Conservation (phyloP, 1,284 basidiomycete species). For the Ganoderma boninense region DNA sequence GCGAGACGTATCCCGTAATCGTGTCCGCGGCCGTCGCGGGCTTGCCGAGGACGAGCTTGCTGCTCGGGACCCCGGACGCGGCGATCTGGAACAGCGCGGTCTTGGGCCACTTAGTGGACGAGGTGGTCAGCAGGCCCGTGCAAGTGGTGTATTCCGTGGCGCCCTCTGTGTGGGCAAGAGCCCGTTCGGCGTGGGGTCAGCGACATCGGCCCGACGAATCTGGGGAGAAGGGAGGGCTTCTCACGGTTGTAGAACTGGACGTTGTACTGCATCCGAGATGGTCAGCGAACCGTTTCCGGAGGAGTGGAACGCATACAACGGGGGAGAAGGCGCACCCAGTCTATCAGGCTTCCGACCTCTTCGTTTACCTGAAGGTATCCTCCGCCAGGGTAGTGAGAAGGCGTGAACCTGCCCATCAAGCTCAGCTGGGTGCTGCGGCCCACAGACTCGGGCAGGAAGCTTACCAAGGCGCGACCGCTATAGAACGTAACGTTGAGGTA, state of each 20-base stretch:
- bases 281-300: not conserved
- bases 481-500: not conserved
- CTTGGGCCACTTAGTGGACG: constrained; percentile 59
- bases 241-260: constrained; percentile 69
- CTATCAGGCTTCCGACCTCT: constrained; percentile 57
- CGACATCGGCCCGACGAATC: no score
- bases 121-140: constrained; percentile 58
- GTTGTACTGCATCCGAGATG: constrained; percentile 48
- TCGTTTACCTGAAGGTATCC: constrained; percentile 66
- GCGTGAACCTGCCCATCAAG: constrained; percentile 53
- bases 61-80: constrained; percentile 57
- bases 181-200: not conserved
- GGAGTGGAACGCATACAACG: not conserved
- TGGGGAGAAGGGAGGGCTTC: constrained; percentile 26
- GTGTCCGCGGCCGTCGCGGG: constrained; percentile 62
- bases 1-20: constrained; percentile 63
- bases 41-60: constrained; percentile 69
- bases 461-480: constrained; percentile 62
- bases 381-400: constrained; percentile 59
- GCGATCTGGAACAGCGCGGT: constrained; percentile 69
- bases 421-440: not conserved
- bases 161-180: constrained; percentile 52
- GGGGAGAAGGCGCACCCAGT: constrained; percentile 43
- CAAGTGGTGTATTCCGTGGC: constrained; percentile 65
- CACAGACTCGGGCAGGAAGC: not conserved